phyloP scores from a whole-genome alignment of 768 basidiomycete genomes.

The Tubosaeta sp. region DNA sequence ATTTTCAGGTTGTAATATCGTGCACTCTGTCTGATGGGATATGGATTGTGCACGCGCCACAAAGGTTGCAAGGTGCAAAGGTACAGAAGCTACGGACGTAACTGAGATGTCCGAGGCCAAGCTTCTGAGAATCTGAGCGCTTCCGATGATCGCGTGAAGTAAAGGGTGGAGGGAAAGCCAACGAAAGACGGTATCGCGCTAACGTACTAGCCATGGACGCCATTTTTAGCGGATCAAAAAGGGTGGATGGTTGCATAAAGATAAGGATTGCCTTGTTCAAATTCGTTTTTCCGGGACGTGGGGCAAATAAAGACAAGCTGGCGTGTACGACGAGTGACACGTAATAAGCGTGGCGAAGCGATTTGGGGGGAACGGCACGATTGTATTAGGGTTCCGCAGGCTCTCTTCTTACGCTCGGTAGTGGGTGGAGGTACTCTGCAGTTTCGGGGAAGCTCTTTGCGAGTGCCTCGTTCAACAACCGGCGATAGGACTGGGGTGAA shows the following conservation, averaged over 20 bases:
- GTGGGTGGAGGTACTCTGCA: conserved; percentile 21
- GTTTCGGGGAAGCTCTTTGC: conserved; percentile 66
- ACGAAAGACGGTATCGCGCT: conserved; percentile 5
- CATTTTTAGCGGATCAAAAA: conserved; percentile 19
- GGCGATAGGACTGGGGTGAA: conserved; percentile 58
- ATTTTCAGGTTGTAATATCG: conserved; percentile 10
- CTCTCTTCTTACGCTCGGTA: conserved; percentile 4
- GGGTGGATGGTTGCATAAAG: conserved; percentile 14
- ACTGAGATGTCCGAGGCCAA: conserved; percentile 31
- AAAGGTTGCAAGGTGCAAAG: conserved; percentile 22
- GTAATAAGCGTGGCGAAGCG: conserved; percentile 3
- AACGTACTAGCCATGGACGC: conserved; percentile 15
- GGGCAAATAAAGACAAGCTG: conserved; percentile 1
- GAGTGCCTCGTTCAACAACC: conserved; percentile 63
- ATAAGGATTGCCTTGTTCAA: conserved; percentile 16
- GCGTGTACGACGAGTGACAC: conserved; percentile 4
- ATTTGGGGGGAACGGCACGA: neutral
- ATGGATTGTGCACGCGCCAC: conserved; percentile 24
- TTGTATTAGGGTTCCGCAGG: conserved; percentile 7
- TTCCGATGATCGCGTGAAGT: conserved; percentile 25
- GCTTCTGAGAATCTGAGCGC: conserved; percentile 28
- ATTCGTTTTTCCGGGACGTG: conserved; percentile 14
- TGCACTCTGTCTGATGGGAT: conserved; percentile 14
- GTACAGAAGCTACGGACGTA: conserved; percentile 33
- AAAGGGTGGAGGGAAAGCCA: conserved; percentile 7